Percentiles rank a stretch among this genome's conserved stretches.
Conservation (phyloP, 768 basidiomycete species). For the Mycena alexandri region DNA sequence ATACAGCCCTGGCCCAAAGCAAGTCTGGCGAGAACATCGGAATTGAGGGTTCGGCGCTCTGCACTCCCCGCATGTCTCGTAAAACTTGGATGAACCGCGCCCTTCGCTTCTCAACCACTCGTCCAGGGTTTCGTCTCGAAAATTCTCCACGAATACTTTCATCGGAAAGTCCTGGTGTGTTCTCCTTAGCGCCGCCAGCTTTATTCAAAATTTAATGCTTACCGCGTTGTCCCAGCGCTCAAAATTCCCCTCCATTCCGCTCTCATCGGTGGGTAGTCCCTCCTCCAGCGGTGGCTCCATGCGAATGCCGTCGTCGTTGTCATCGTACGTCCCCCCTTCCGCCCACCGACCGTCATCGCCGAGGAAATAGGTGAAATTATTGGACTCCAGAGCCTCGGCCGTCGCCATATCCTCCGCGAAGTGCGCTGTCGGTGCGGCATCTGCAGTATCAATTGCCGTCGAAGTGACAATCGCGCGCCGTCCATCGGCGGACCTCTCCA, state of each 20-base stretch:
- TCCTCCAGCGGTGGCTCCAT: too few relatives aligned
- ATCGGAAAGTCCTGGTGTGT: neutral
- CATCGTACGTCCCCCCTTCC: too few relatives aligned
- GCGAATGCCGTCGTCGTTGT: neutral
- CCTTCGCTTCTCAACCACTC: neutral
- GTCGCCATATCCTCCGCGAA: neutral
- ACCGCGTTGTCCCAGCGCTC: slow-evolving; percentile 13
- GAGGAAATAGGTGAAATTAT: neutral
- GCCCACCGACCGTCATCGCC: neutral
- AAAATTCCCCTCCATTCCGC: neutral
- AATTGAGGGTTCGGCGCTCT: neutral
- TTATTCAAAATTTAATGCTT: too few relatives aligned
- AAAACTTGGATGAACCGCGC: neutral
- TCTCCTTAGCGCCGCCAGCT: too few relatives aligned
- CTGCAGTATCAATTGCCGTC: neutral
- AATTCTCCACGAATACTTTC: neutral
- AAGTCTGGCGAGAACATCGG: neutral
- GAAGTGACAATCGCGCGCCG: neutral
- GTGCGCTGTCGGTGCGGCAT: neutral
- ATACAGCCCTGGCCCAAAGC: neutral
- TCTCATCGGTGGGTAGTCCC: too few relatives aligned
- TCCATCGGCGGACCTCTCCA: neutral
- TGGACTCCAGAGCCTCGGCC: neutral
- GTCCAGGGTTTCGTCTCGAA: neutral
- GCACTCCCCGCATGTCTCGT: neutral